Conservation (phyloP, 257 asterid species). For the Jasminum sambac region DNA sequence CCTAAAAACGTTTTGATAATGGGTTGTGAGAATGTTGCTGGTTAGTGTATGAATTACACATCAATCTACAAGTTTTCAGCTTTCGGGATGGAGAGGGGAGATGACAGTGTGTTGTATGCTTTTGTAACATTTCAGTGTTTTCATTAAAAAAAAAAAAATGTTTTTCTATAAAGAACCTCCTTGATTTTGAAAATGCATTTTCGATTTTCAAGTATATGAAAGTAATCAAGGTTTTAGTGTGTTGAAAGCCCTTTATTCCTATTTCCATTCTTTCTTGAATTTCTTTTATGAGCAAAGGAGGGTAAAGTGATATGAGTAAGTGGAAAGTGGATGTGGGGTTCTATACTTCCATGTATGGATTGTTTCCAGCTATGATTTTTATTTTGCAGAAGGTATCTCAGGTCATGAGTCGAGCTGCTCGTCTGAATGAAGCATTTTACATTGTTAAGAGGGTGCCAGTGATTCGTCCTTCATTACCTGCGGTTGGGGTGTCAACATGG, state of each 20-base stretch:
- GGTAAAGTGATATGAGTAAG: background rate
- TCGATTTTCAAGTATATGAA: too few relatives aligned
- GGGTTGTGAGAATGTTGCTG: background rate
- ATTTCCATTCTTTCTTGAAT: background rate
- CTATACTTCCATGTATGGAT: background rate
- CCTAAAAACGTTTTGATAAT: background rate
- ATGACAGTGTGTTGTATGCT: too few relatives aligned
- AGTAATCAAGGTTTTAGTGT: too few relatives aligned
- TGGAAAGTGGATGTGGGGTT: too few relatives aligned
- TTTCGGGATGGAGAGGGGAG: too few relatives aligned
- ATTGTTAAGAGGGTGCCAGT: slow-evolving; percentile 83
- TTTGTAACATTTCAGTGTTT: too few relatives aligned
- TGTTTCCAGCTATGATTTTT: slow-evolving; percentile 14
- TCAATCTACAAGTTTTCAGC: background rate
- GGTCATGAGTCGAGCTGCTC: slow-evolving; percentile 91
- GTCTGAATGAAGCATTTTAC: slow-evolving; percentile 88
- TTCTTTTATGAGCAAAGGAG: background rate
- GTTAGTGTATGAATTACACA: background rate
- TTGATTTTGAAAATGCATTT: too few relatives aligned
- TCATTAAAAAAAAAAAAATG: too few relatives aligned
- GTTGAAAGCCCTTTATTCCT: background rate
- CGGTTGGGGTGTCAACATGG: slow-evolving; percentile 65
- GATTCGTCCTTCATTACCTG: slow-evolving; percentile 73
- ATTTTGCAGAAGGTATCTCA: slow-evolving; percentile 80
- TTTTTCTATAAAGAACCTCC: too few relatives aligned